phyloP scores from a whole-genome alignment of 2,329 filamentous ascomycete genomes.

The Ascochyta pisi region DNA sequence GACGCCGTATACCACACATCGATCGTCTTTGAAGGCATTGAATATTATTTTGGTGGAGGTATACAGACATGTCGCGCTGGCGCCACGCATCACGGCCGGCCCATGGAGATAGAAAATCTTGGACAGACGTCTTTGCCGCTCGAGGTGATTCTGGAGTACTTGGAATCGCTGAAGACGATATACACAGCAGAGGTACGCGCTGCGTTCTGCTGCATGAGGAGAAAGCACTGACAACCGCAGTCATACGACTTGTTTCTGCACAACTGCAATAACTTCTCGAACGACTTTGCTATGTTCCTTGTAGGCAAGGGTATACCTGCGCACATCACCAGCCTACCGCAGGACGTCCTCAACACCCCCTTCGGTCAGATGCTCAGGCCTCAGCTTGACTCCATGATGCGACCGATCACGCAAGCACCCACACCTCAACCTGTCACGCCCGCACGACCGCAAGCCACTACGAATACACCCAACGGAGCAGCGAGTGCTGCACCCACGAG shows the following conservation, averaged over 20 bases:
- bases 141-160: slow-evolving; percentile 84
- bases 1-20: slow-evolving; percentile 97
- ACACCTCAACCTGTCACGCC: slow-evolving; percentile 44
- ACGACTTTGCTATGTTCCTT: slow-evolving; percentile 89
- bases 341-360: slow-evolving; percentile 83
- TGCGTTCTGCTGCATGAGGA: neutral
- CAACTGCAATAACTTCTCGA: slow-evolving; percentile 98
- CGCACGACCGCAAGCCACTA: slow-evolving; percentile 16
- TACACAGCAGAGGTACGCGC: slow-evolving; percentile 75
- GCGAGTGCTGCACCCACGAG: slow-evolving; percentile 13
- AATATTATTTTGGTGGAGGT: slow-evolving; percentile 90
- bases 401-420: slow-evolving; percentile 67
- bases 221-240: slow-evolving; percentile 30
- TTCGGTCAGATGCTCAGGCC: slow-evolving; percentile 88
- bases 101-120: slow-evolving; percentile 76
- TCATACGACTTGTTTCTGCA: slow-evolving; percentile 85
- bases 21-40: slow-evolving; percentile 80
- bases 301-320: slow-evolving; percentile 87
- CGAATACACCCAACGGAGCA: slow-evolving; percentile 18
- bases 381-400: slow-evolving; percentile 71
- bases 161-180: slow-evolving; percentile 80
- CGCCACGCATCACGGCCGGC: slow-evolving; percentile 82
- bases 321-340: slow-evolving; percentile 83
- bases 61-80: slow-evolving; percentile 83
- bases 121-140: slow-evolving; percentile 80